Conservation (phyloP, 2,329 filamentous ascomycete genomes). For the Colletotrichum caudatum region DNA sequence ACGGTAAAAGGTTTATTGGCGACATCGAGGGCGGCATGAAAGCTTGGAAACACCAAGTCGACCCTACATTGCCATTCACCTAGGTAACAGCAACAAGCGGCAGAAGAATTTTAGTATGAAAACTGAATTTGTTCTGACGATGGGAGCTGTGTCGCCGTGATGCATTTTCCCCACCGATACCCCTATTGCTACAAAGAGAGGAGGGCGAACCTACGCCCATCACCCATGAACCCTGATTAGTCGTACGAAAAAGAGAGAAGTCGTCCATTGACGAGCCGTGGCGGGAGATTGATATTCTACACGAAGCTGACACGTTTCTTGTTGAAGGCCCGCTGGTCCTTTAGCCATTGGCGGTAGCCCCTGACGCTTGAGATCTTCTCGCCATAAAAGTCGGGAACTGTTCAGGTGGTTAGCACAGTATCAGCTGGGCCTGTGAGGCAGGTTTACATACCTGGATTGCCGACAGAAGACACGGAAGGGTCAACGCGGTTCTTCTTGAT, state of each 20-base stretch:
- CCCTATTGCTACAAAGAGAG: conserved; percentile 34
- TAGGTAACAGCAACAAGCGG: conserved; percentile 46
- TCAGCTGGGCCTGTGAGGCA: not conserved
- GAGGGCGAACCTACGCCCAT: conserved; percentile 33
- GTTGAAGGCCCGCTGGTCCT: conserved; percentile 97
- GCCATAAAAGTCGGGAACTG: conserved; percentile 95
- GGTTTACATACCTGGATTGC: conserved; percentile 76
- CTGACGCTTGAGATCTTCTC: conserved; percentile 96
- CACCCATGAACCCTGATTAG: conserved; percentile 36
- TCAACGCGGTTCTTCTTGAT: conserved; percentile 95
- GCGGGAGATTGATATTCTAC: conserved; percentile 50
- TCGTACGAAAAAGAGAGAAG: conserved; percentile 32
- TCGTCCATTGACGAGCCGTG: conserved; percentile 10
- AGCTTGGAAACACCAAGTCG: conserved; percentile 79
- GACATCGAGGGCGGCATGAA: conserved; percentile 79
- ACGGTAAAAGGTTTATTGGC: conserved; percentile 69
- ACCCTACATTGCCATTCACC: conserved; percentile 67
- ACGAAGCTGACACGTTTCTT: conserved; percentile 82
- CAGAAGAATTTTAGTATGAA: not conserved
- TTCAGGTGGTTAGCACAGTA: not conserved
- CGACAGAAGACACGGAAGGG: conserved; percentile 86
- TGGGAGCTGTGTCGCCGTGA: conserved; percentile 44
- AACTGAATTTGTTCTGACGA: conserved; percentile 45
- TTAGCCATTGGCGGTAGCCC: conserved; percentile 94
- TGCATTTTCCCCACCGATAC: conserved; percentile 42